Base-by-base conservation (phyloP, 495 filamentous ascomycete genomes). In the Penicillium arizonense region DNA sequence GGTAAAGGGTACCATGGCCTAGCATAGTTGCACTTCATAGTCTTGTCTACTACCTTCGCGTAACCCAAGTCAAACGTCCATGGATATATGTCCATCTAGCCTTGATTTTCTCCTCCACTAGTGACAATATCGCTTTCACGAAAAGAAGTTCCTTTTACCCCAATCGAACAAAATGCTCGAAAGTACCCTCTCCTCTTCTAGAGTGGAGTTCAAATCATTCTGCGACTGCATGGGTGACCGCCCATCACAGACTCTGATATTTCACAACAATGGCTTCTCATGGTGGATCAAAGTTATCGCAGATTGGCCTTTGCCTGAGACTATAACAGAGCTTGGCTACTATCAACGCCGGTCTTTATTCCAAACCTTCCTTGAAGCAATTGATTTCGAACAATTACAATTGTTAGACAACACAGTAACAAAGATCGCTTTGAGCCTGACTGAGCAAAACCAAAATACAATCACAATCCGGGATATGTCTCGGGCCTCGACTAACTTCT, bases 251-350 rank as follows among this genome's bases (percentile, higher is more conserved):
- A 56, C 37, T 34, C n/a, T 60, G 37, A 52, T 56, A 34, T 49
- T 60, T 24, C 52, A 48, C 30, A 34, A 52, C 34, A 35, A 48
- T 30, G 14, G 20, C 26, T 56, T 18, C 41, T 52, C 36, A 40
- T 60, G 52, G 57, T 56, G 52, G 53, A 47, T 60, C 12, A 60
- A 53, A 53, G 47, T 60, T 30, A 9, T 14, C n/a, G 24, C 56
- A 21, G 32, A 50, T 45, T 13, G 46, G 39, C 43, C 43, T 32
- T 30, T 56, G 10, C 57, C 42, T 20, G 39, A 49, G 26, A 3
- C 35, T 35, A 23, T 52, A 34, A 14, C 14, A 16, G 18, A 11
- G 13, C 41, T 56, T 12, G 47, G 53, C 8, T 56, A 48, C 39
- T 16, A 52, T 18, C 28, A 40, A 44, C 57, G 53, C 39, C 43